Evolutionary conservation across 208 protist species (phyloP).

Genomic region (Leishmania braziliensis): DNA sequence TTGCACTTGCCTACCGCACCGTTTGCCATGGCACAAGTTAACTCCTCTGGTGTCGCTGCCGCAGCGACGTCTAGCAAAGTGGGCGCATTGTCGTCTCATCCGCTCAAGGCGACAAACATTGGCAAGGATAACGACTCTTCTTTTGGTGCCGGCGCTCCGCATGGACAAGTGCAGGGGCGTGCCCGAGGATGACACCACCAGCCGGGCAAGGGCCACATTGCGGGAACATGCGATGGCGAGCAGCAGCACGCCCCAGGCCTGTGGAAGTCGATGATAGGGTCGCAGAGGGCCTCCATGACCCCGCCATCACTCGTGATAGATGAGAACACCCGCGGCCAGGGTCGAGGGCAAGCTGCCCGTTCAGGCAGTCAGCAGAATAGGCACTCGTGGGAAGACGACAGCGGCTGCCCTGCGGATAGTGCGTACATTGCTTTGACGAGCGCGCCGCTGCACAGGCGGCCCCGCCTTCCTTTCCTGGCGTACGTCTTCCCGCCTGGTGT

Average conservation of each 20-base stretch:
- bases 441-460: not conserved
- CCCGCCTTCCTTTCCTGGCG: conserved; percentile 2
- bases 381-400: not conserved
- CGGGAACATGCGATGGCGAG: not conserved
- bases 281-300: not conserved
- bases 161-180: not conserved
- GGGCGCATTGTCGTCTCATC: not conserved
- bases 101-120: not conserved
- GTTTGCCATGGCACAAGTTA: not conserved
- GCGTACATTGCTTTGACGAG: too few relatives aligned
- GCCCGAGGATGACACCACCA: not conserved
- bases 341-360: not conserved
- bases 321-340: not conserved
- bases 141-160: not conserved
- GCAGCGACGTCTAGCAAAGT: not conserved
- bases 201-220: too few relatives aligned
- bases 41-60: not conserved
- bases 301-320: not conserved
- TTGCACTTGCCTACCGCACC: not conserved
- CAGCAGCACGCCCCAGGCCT: not conserved
- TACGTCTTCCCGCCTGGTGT: conserved; percentile 20
- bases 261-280: not conserved
- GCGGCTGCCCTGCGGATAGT: not conserved
- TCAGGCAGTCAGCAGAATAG: not conserved
- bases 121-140: not conserved